phyloP scores from a whole-genome alignment of 345 rosid species.

The Chamaenerion angustifolium region DNA sequence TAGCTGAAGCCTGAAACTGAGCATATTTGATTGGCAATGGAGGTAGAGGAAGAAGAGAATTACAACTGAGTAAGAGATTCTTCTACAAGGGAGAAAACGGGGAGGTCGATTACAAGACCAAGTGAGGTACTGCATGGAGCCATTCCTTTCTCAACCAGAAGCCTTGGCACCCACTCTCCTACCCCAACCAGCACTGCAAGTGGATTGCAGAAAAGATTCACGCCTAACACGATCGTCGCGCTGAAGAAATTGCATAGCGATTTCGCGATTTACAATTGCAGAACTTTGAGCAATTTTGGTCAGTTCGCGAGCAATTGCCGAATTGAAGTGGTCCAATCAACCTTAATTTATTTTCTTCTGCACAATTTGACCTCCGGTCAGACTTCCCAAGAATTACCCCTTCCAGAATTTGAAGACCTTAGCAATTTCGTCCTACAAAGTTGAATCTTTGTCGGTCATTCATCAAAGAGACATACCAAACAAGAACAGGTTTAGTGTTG shows the following conservation, averaged over 20 bases:
- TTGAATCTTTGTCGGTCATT: background rate
- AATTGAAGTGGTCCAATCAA: no score
- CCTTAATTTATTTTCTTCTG: no score
- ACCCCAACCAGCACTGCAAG: conserved; percentile 95
- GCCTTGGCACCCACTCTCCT: conserved; percentile 99
- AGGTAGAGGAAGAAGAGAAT: no score
- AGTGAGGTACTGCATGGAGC: conserved; percentile 96
- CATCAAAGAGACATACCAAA: background rate
- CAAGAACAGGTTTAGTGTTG: no score
- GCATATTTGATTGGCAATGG: no score
- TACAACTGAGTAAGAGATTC: conserved; percentile 72
- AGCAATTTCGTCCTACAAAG: conserved; percentile 82
- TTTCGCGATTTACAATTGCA: no score
- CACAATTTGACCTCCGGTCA: no score
- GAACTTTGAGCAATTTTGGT: no score
- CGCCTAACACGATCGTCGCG: conserved; percentile 51
- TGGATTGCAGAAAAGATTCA: conserved; percentile 97
- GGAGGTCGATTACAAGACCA: conserved; percentile 88
- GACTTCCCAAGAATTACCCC: no score
- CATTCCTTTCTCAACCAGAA: conserved; percentile 89
- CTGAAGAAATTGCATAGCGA: conserved; percentile 80
- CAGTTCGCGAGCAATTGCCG: no score
- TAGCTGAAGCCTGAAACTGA: no score
- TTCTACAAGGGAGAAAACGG: conserved; percentile 30
- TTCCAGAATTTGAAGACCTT: no score